These are phyloP conservation scores for Iris macrosiphon DNA, from an alignment of 106 monocot genomes.

Conservation along the genomic window DNA sequence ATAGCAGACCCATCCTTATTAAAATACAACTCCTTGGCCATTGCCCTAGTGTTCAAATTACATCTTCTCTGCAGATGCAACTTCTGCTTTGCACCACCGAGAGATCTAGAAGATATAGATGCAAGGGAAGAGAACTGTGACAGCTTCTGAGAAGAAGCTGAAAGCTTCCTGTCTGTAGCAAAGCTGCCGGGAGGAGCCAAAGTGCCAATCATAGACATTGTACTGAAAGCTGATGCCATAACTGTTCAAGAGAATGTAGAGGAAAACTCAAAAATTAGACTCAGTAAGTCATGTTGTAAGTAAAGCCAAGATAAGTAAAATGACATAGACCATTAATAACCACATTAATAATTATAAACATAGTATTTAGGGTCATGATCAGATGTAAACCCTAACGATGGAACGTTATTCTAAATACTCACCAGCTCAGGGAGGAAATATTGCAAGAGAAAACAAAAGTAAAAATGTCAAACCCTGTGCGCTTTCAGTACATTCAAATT, in stretches of 20 bases:
- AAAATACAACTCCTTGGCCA: constrained; percentile 93
- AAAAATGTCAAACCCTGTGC: no score
- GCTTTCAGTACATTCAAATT: no score
- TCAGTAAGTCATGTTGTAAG: no score
- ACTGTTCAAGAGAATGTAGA: constrained; percentile 7
- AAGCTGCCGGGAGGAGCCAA: constrained; percentile 35
- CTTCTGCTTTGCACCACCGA: constrained; percentile 26
- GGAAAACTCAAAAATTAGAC: background rate
- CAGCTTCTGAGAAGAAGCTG: constrained; percentile 13
- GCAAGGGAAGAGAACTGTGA: constrained; percentile 21
- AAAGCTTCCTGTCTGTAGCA: constrained; percentile 24
- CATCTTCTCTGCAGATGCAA: constrained; percentile 37
- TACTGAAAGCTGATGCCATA: constrained; percentile 66
- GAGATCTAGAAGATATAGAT: constrained; percentile 15
- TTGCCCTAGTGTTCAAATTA: constrained; percentile 39
- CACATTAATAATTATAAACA: no score
- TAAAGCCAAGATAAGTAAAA: no score
- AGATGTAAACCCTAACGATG: no score
- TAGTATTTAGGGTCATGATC: no score
- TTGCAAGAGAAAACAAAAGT: no score
- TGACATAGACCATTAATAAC: no score
- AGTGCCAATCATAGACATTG: constrained; percentile 39
- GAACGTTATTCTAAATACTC: no score
- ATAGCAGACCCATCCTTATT: constrained; percentile 98
- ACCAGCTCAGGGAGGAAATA: no score